Conservation (phyloP, 768 basidiomycete species). For the Russula compacta region DNA sequence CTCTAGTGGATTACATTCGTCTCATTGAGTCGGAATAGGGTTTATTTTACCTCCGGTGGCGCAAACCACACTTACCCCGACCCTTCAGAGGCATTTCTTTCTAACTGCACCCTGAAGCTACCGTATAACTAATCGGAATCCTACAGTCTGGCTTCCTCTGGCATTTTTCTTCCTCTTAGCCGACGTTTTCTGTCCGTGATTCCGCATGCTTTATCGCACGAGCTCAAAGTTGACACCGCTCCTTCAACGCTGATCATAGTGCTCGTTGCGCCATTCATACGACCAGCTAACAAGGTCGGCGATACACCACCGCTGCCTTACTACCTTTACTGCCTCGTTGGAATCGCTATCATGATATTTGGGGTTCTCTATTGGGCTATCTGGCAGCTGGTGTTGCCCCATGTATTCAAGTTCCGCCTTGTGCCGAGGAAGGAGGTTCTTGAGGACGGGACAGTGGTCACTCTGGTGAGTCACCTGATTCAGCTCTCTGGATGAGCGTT, state of each 20-base stretch:
- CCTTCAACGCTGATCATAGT: conserved; percentile 27
- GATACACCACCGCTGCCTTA: conserved; percentile 55
- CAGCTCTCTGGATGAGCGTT: not conserved
- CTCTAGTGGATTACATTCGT: not conserved
- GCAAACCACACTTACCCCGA: conserved; percentile 35
- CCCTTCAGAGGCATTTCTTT: conserved; percentile 38
- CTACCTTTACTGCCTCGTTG: conserved; percentile 49
- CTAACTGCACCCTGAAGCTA: not conserved
- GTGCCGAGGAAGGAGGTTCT: conserved; percentile 40
- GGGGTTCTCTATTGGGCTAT: conserved; percentile 47
- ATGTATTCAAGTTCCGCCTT: conserved; percentile 39
- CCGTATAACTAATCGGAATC: conserved; percentile 18
- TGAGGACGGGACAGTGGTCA: conserved; percentile 46
- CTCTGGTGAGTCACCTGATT: conserved; percentile 31
- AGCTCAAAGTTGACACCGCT: not conserved
- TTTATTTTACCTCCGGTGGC: conserved; percentile 48
- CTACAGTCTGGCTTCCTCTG: conserved; percentile 45
- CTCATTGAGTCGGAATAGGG: conserved; percentile 28
- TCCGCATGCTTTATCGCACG: not conserved
- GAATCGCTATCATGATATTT: conserved; percentile 37
- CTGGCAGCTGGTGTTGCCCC: conserved; percentile 44
- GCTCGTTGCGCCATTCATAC: conserved; percentile 47
- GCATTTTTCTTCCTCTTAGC: conserved; percentile 47
- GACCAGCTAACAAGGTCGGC: conserved; percentile 45
- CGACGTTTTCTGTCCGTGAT: conserved; percentile 39